These are phyloP conservation scores for Diaporthe eres DNA, from an alignment of 2,329 filamentous ascomycete genomes.

Conservation along the genomic window DNA sequence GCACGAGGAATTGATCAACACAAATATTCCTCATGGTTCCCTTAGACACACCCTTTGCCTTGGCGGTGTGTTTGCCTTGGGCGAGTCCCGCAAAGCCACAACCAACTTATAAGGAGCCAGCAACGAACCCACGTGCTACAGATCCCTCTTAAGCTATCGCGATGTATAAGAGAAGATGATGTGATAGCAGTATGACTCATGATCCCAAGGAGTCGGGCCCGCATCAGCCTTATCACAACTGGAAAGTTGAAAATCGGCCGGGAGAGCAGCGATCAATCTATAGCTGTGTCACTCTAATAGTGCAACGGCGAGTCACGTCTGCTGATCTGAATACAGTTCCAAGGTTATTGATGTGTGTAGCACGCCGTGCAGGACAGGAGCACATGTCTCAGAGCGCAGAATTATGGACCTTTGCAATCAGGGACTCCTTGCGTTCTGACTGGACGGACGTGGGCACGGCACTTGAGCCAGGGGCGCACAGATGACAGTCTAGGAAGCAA, in stretches of 20 bases:
- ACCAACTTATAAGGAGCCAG: not conserved
- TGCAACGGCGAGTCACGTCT: slow-evolving; percentile 3
- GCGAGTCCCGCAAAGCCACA: not conserved
- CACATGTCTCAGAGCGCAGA: not conserved
- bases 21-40: not conserved
- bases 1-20: not conserved
- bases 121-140: not conserved
- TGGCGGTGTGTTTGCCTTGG: not conserved
- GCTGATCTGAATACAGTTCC: slow-evolving; percentile 11
- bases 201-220: not conserved
- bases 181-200: not conserved
- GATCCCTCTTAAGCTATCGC: not conserved
- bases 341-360: not conserved
- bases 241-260: not conserved
- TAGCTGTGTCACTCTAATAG: not conserved
- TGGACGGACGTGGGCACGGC: not conserved
- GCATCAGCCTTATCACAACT: slow-evolving; percentile 4
- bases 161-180: not conserved
- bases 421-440: not conserved
- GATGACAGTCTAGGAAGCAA: not conserved
- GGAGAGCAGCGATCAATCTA: not conserved
- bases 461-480: not conserved
- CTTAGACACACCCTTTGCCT: not conserved
- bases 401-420: not conserved
- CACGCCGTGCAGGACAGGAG: not conserved